These are phyloP conservation scores for Scleromitrula shiraiana DNA, from an alignment of 2,329 filamentous ascomycete species.

Conservation along the genomic window DNA sequence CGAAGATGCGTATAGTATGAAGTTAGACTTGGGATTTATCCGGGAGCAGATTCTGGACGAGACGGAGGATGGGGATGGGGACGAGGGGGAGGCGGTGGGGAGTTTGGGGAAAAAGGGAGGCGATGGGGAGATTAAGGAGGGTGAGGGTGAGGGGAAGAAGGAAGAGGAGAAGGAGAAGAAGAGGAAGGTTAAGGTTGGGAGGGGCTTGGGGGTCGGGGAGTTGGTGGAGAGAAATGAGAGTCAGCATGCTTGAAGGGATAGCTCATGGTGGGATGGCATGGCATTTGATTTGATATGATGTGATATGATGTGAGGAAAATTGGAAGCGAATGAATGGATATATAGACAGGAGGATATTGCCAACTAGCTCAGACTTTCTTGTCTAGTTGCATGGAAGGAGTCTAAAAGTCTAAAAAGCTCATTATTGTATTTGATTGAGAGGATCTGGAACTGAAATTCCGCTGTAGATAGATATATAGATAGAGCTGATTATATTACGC, in stretches of 20 bases:
- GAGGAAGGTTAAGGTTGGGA: conserved; percentile 79
- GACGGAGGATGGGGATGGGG: conserved; percentile 35
- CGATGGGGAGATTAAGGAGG: conserved; percentile 40
- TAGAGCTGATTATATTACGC: too few species aligned
- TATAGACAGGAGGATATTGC: too few species aligned
- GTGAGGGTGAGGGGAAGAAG: conserved; percentile 55
- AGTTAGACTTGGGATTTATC: conserved; percentile 63
- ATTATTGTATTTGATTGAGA: neutral
- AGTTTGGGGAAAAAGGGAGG: conserved; percentile 52
- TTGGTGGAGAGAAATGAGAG: conserved; percentile 65
- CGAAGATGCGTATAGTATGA: conserved; percentile 93
- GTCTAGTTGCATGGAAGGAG: conserved; percentile 10
- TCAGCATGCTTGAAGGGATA: conserved; percentile 39
- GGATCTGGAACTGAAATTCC: too few species aligned
- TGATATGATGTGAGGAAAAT: too few species aligned
- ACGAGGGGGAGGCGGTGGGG: conserved; percentile 66
- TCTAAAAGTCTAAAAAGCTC: too few species aligned
- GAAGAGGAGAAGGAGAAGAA: conserved; percentile 63
- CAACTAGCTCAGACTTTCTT: too few species aligned
- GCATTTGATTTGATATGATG: too few species aligned
- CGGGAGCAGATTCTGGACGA: conserved; percentile 44
- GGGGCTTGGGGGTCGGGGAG: conserved; percentile 69
- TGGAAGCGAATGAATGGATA: too few species aligned
- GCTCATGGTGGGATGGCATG: too few species aligned
- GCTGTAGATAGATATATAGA: too few species aligned